phyloP scores from a whole-genome alignment of 257 asterid species.

The Ajuga chamaepitys region DNA sequence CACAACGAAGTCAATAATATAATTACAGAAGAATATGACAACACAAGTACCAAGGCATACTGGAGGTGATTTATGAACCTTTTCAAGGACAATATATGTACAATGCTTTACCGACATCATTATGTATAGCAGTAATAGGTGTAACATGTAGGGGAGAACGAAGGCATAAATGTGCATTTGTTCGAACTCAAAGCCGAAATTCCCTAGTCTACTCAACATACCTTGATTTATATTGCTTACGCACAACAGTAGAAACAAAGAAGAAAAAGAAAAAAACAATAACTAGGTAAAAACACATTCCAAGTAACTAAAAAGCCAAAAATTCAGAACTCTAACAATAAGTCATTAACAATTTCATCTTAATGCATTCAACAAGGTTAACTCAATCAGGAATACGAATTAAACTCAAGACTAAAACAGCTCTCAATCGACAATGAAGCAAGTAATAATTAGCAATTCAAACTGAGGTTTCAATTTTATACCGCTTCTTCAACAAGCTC shows the following conservation, averaged over 20 bases:
- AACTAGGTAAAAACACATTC: not conserved
- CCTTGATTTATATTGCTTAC: not conserved
- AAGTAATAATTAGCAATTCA: not conserved
- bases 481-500: slow-evolving; percentile 78
- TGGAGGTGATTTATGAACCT: not conserved
- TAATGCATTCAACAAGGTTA: not conserved
- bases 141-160: not conserved
- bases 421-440: not conserved
- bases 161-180: not conserved
- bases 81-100: not conserved
- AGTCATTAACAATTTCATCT: not conserved
- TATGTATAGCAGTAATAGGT: not conserved
- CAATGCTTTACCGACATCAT: not conserved
- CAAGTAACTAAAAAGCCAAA: not conserved
- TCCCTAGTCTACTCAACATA: not conserved
- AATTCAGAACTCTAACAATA: not conserved
- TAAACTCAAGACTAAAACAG: not conserved
- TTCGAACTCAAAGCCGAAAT: not conserved
- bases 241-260: not conserved
- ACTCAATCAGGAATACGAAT: not conserved
- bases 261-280: not conserved
- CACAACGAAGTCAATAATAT: slow-evolving; percentile 12
- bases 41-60: not conserved
- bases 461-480: not conserved
- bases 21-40: not conserved